Percentiles rank a stretch among this genome's conserved stretches.
Evolutionary conservation across 177 flowering plant species (phyloP).

Genomic region (Vitis hybrid): DNA sequence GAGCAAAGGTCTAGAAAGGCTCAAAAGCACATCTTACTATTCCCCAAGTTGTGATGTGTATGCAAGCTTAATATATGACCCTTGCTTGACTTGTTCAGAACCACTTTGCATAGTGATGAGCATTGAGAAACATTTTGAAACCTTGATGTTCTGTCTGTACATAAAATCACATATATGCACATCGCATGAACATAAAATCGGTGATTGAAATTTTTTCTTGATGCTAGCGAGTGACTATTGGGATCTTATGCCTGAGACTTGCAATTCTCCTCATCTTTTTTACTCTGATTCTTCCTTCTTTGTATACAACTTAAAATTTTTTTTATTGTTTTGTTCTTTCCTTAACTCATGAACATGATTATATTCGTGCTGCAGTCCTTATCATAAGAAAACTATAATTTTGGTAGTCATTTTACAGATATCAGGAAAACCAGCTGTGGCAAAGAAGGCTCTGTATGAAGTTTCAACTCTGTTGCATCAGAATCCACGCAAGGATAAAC

Average conservation of each 20-base stretch:
- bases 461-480: conserved; percentile 63
- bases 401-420: conserved; percentile 42
- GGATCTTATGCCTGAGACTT: background rate
- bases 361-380: background rate
- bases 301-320: too few species aligned
- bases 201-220: background rate
- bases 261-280: background rate
- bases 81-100: too few species aligned
- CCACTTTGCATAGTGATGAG: too few species aligned
- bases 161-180: too few species aligned
- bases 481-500: conserved; percentile 63
- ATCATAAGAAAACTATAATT: conserved; percentile 6
- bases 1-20: too few species aligned
- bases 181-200: too few species aligned
- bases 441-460: conserved; percentile 61
- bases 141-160: too few species aligned
- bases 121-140: too few species aligned
- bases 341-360: background rate
- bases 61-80: too few species aligned
- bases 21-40: too few species aligned
- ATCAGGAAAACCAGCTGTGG: conserved; percentile 47
- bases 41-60: too few species aligned
- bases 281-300: background rate
- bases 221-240: background rate
- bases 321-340: background rate